phyloP scores from a whole-genome alignment of 495 filamentous ascomycete genomes.

The Oidiodendron maius region DNA sequence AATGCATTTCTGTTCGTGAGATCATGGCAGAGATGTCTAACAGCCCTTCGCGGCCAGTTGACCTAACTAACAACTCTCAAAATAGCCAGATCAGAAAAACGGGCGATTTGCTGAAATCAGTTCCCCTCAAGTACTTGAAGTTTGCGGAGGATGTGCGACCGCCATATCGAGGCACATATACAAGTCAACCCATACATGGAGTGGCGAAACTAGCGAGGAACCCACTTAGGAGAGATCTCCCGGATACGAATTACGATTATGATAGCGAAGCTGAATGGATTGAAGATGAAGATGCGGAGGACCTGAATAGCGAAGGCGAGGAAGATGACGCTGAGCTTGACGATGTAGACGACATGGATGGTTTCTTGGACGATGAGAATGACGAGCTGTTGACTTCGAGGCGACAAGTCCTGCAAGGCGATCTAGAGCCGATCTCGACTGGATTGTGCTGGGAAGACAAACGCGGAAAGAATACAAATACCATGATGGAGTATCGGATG shows the following conservation, averaged over 20 bases:
- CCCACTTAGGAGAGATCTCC: slow-evolving; percentile 56
- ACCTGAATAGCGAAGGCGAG: slow-evolving; percentile 74
- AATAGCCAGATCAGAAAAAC: slow-evolving; percentile 36
- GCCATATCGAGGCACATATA: slow-evolving; percentile 82
- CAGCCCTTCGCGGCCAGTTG: slow-evolving; percentile 23
- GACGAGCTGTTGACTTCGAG: slow-evolving; percentile 34
- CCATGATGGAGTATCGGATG: slow-evolving; percentile 54
- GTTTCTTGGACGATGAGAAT: slow-evolving; percentile 71
- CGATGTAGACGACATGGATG: slow-evolving; percentile 62
- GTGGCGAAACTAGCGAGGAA: slow-evolving; percentile 60
- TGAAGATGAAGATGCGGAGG: slow-evolving; percentile 70
- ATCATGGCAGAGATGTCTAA: slow-evolving; percentile 49
- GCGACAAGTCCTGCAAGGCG: slow-evolving; percentile 42
- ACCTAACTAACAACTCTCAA: slow-evolving; percentile 34
- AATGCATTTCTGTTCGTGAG: slow-evolving; percentile 51
- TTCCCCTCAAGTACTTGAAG: slow-evolving; percentile 71
- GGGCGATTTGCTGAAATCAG: slow-evolving; percentile 47
- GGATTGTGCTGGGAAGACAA: slow-evolving; percentile 78
- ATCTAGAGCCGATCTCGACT: slow-evolving; percentile 68
- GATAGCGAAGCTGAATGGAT: slow-evolving; percentile 97
- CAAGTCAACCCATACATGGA: slow-evolving; percentile 43
- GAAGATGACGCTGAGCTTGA: slow-evolving; percentile 54
- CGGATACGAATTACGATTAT: slow-evolving; percentile 83
- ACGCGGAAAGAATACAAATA: slow-evolving; percentile 32
- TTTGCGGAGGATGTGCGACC: slow-evolving; percentile 88